Base-by-base conservation (phyloP, 2,329 filamentous ascomycete genomes). In the Calonectria pseudoturangicola region DNA sequence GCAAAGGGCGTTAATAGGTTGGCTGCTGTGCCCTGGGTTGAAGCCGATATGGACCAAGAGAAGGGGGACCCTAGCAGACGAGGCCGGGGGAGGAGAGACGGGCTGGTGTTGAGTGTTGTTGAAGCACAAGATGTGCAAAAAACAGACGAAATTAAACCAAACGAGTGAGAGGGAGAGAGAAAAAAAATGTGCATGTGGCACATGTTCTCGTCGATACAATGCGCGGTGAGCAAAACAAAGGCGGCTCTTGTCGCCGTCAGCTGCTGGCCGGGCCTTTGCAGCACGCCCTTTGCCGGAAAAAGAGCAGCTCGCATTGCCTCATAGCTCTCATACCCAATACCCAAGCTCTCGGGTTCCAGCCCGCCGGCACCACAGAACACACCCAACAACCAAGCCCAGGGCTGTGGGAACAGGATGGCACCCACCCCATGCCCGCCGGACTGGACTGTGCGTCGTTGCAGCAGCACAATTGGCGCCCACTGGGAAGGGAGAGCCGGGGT, bases 381-480 rank as follows among this genome's bases (percentile, higher is more conserved):
- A 36, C 54, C 54, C 47, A 36, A 65, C 60, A 63, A 63, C 58
- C 58, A 63, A 63, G 54, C 41, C 68, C 60, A 70, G 45, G 60
- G 41, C 60, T 50, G 21, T 39, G 68, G 68, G 68, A 70, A 65
- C 60, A 47, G 25, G 48, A 63, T 63, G 58, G 25, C 58, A 47
- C 54, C 51, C 58, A 47, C 54, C 51, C 54, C 54, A 58, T 58
- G 54, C 51, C 51, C 51, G 36, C 33, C 13, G 36, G 54, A 41
- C 39, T 60, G 54, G 54, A 60, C 54, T 41, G 54, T 41, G 54
- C 54, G 36, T 39, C n/a, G 13, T 18, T 41, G 54, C 36, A 9
- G 54, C 13, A 60, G 36, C 33, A 33, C 50, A 33, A 41, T 69
- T 43, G 56, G 58, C 56, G 54, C 41, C 33, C 45, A 64, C 67